A percentile compares a stretch with the other conserved stretches of the same genome.
Evolutionary conservation across 176 grass and related monocot genomes (phyloP).

Genomic region (Musa itinerans): DNA sequence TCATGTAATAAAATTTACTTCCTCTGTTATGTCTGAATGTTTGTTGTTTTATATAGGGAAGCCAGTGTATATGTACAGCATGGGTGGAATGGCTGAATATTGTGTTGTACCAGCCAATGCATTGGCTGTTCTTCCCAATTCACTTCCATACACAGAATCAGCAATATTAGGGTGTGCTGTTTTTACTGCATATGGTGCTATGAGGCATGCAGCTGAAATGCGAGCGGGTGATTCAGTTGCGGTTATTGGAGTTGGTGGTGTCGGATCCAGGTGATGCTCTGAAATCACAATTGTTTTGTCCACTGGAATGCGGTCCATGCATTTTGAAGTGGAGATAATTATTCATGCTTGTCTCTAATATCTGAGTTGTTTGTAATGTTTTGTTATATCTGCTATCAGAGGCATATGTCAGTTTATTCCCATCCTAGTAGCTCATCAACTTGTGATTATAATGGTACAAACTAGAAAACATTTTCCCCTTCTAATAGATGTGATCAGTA

Average conservation of each 20-base stretch:
- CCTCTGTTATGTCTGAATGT: conserved; percentile 6
- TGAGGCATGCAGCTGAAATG: conserved; percentile 92
- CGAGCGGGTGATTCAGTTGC: conserved; percentile 84
- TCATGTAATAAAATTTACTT: neutral
- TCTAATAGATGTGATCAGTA: neutral
- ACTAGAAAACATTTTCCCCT: neutral
- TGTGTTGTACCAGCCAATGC: conserved; percentile 89
- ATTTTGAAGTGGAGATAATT: neutral
- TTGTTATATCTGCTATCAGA: neutral
- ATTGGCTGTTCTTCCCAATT: conserved; percentile 60
- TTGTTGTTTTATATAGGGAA: conserved; percentile 47
- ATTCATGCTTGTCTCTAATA: neutral
- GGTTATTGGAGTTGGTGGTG: conserved; percentile 95
- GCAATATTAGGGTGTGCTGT: conserved; percentile 93
- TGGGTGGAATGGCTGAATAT: conserved; percentile 93
- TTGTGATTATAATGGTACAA: neutral
- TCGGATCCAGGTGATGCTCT: conserved; percentile 68
- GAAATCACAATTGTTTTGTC: neutral
- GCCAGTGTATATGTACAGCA: conserved; percentile 96
- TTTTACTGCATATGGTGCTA: conserved; percentile 89
- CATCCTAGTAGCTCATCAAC: neutral
- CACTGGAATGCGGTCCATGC: neutral
- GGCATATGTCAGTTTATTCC: neutral
- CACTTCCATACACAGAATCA: conserved; percentile 81
- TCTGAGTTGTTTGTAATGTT: neutral